phyloP scores from a whole-genome alignment of 345 rosid genomes.

The Populus euphratica region DNA sequence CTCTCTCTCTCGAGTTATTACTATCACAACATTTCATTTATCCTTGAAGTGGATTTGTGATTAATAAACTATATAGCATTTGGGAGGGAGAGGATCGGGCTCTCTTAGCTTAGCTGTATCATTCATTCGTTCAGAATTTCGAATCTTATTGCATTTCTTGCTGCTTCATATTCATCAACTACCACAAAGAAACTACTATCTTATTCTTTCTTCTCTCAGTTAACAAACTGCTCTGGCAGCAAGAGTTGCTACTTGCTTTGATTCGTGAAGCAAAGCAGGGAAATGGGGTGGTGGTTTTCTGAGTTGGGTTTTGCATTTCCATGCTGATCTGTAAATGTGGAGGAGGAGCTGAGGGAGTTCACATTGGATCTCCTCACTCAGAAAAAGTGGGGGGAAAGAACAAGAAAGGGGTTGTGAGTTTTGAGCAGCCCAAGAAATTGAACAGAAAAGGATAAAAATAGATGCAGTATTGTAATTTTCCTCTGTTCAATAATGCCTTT shows the following conservation, averaged over 20 bases:
- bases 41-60: neutral
- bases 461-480: constrained; percentile 4
- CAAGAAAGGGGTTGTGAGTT: neutral
- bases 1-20: constrained; percentile 16
- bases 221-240: neutral
- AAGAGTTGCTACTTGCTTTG: neutral
- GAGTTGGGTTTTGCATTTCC: neutral
- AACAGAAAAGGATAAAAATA: neutral
- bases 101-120: neutral
- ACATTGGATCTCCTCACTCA: neutral
- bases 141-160: neutral
- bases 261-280: neutral
- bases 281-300: neutral
- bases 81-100: neutral
- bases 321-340: neutral
- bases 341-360: neutral
- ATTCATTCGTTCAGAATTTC: neutral
- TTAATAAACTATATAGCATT: neutral
- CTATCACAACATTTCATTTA: neutral
- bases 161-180: neutral
- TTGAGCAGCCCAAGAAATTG: constrained; percentile 22
- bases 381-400: neutral
- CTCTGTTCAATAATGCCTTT: constrained; percentile 8
- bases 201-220: neutral
- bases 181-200: neutral